phyloP scores from a whole-genome alignment of 108 stramenopile genomes.

The Nannochloropsis gaditana region DNA sequence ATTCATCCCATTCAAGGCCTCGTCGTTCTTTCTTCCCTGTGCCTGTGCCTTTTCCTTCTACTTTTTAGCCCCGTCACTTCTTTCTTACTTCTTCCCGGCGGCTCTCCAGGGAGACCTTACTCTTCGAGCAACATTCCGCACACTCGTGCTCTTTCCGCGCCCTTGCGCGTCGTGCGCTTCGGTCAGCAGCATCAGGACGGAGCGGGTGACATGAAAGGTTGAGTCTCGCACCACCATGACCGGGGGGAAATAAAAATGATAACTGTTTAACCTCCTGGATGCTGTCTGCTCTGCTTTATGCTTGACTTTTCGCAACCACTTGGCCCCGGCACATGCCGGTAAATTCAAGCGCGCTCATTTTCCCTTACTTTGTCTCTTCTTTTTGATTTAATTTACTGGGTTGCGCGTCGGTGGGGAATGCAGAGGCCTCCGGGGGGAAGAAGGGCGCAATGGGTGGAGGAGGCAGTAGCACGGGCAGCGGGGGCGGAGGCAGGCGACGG shows the following conservation, averaged over 20 bases:
- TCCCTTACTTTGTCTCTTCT: too few relatives aligned
- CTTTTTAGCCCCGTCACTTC: background rate
- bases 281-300: too few relatives aligned
- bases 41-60: background rate
- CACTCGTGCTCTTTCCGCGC: background rate
- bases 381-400: too few relatives aligned
- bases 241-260: too few relatives aligned
- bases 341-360: too few relatives aligned
- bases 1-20: constrained; percentile 2
- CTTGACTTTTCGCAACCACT: too few relatives aligned
- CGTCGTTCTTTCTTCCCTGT: background rate
- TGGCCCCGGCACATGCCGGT: too few relatives aligned
- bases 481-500: background rate
- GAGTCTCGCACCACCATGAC: background rate
- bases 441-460: background rate
- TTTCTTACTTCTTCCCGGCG: background rate
- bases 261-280: too few relatives aligned
- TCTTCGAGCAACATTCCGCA: background rate
- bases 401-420: too few relatives aligned
- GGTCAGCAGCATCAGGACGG: background rate
- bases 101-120: background rate
- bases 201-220: background rate
- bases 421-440: too few relatives aligned
- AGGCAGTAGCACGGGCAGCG: background rate
- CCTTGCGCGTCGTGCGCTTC: background rate